A percentile compares a stretch with the other conserved stretches of the same genome.
Evolutionary conservation across 805 yeast genomes (phyloP).

Genomic region (Myxozyma kluyveri): DNA sequence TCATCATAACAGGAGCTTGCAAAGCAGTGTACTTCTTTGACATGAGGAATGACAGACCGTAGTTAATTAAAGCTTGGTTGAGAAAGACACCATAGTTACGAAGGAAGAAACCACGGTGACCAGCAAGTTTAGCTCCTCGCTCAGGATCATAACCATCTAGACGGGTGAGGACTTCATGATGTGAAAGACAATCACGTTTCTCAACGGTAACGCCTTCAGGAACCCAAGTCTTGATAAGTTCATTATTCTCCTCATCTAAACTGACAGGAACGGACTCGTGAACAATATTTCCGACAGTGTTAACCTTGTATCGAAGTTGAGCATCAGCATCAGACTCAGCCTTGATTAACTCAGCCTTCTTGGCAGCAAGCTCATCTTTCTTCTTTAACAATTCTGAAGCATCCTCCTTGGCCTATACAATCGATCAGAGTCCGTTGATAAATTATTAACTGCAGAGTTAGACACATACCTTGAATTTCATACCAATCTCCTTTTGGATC

Average conservation of each 20-base stretch:
- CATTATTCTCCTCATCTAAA: constrained; percentile 79
- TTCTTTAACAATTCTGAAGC: constrained; percentile 77
- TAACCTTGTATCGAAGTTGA: constrained; percentile 73
- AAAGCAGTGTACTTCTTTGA: constrained; percentile 78
- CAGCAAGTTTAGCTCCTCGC: constrained; percentile 95
- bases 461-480: constrained; percentile 60
- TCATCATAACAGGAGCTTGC: constrained; percentile 99
- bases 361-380: constrained; percentile 69
- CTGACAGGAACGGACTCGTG: constrained; percentile 89
- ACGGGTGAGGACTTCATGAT: constrained; percentile 90
- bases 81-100: constrained; percentile 94
- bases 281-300: constrained; percentile 88
- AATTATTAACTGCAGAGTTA: not conserved
- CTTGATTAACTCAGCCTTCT: constrained; percentile 64
- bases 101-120: constrained; percentile 97
- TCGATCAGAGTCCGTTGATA: not conserved
- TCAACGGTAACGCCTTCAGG: constrained; percentile 75
- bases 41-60: constrained; percentile 82
- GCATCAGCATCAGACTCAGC: constrained; percentile 78
- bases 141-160: constrained; percentile 98
- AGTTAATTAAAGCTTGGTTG: constrained; percentile 96
- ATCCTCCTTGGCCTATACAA: constrained; percentile 74
- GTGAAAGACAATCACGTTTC: constrained; percentile 80
- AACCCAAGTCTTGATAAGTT: constrained; percentile 79
- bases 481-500: constrained; percentile 89